phyloP scores from a whole-genome alignment of 2,329 filamentous ascomycete species.

The Fusarium pilosicola region DNA sequence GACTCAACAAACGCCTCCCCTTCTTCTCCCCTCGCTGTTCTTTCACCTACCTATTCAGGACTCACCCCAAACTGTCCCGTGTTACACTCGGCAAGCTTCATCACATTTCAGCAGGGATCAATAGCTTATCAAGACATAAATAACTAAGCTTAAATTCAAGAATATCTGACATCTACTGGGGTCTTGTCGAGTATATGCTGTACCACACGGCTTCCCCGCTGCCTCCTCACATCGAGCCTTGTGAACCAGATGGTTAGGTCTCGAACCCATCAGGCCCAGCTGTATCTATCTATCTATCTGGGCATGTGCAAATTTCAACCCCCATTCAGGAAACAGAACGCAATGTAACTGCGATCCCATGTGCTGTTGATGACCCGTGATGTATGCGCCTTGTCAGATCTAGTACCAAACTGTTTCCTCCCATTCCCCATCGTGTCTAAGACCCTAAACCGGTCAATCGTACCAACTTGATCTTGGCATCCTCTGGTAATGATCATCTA shows the following conservation, averaged over 20 bases:
- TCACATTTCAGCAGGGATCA: not conserved
- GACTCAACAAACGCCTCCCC: not conserved
- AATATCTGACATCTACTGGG: not conserved
- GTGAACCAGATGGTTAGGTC: not conserved
- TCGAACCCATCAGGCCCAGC: not conserved
- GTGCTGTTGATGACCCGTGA: not conserved
- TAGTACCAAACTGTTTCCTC: not conserved
- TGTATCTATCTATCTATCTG: not conserved
- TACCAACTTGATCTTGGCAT: not conserved
- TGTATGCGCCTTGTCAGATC: not conserved
- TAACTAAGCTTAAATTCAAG: not conserved
- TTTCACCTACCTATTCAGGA: not conserved
- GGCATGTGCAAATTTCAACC: not conserved
- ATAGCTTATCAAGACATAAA: not conserved
- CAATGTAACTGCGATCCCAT: not conserved
- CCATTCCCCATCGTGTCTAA: not conserved
- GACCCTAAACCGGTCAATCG: not conserved
- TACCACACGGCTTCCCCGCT: not conserved
- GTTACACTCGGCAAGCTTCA: not conserved
- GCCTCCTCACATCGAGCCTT: not conserved
- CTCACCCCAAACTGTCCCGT: not conserved
- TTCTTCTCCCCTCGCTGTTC: not conserved
- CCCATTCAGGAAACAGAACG: not conserved
- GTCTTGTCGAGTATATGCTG: not conserved
- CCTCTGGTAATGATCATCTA: not conserved